Base-by-base conservation (phyloP, 495 filamentous ascomycete species). In the Letharia columbiana region DNA sequence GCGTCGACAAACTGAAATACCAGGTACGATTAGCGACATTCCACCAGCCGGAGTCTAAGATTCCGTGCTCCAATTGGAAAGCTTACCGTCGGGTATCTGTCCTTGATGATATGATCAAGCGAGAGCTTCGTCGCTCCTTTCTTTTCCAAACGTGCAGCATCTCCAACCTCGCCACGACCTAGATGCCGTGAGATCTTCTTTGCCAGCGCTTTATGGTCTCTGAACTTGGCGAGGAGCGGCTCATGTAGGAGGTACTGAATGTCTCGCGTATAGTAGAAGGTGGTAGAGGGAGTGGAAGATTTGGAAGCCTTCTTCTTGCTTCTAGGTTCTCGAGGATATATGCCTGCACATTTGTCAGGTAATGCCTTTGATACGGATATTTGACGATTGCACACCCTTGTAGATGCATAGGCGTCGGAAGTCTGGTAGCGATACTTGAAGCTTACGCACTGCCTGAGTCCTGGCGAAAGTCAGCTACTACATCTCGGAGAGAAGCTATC, bases 261-360 rank as follows among this genome's bases (percentile, higher is more conserved):
- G 74, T 98, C 94, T 81, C 94, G 96, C 71, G 92, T 90, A 80
- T 98, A 98, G 84, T 98, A 98, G 80, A 96, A 98, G 66, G 95
- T 98, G 20, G 94, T 98, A 56, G 87, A 89, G 49, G 88, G 85
- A 3, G 90, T 97, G 56, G 90, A 84, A 62, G 89, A 89, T 77
- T 96, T 97, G 71, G 90, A 90, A 54, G 87, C 94, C 83, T 96
- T 96, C 81, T 94, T 97, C 83, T 91, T 96, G 76, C 87, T 96
- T 64, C 94, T 83, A 47, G 94, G 94, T 80, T 98, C 95, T 74
- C 94, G 87, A 66, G 94, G 94, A 77, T 97, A 98, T 68, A 98
- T 98, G 71, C 94, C 86, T 88, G 64, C 18, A 15, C 20, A 59
- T 11, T 31, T 28, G 57, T 45, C 31, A 49, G 31, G 39, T 35